Evolutionary conservation across 202 grass and related monocot genomes (phyloP).

Genomic region (Elaeis oleifera): DNA sequence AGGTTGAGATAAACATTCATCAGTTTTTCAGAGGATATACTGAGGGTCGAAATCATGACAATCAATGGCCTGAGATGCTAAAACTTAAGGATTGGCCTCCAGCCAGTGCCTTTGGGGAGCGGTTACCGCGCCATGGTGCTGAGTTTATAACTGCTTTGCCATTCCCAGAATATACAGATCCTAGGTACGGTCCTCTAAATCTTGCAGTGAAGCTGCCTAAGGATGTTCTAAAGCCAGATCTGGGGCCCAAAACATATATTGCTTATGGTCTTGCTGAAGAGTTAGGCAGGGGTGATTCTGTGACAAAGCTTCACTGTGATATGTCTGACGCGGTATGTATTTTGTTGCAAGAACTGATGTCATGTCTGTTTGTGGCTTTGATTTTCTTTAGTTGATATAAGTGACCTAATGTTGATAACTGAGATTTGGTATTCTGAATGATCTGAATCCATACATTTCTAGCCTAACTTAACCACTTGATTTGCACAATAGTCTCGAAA

Average conservation of each 20-base stretch:
- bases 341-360: background rate
- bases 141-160: conserved; percentile 75
- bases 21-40: conserved; percentile 58
- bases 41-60: conserved; percentile 32
- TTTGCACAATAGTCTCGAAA: too few relatives aligned
- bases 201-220: conserved; percentile 57
- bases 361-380: conserved; percentile 3
- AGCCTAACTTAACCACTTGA: too few relatives aligned
- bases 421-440: too few relatives aligned
- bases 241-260: conserved; percentile 71
- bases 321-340: conserved; percentile 72
- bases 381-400: too few relatives aligned
- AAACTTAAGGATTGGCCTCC: conserved; percentile 90
- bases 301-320: conserved; percentile 92
- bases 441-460: too few relatives aligned
- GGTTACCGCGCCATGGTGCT: conserved; percentile 66
- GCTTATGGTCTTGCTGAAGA: conserved; percentile 68
- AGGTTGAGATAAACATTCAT: conserved; percentile 81
- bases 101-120: conserved; percentile 54
- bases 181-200: conserved; percentile 54
- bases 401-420: too few relatives aligned
- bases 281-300: conserved; percentile 72
- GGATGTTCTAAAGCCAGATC: conserved; percentile 49
- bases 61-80: conserved; percentile 62
- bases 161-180: conserved; percentile 84